phyloP scores from a whole-genome alignment of 129 eudicot genomes.

The Apium graveolens region DNA sequence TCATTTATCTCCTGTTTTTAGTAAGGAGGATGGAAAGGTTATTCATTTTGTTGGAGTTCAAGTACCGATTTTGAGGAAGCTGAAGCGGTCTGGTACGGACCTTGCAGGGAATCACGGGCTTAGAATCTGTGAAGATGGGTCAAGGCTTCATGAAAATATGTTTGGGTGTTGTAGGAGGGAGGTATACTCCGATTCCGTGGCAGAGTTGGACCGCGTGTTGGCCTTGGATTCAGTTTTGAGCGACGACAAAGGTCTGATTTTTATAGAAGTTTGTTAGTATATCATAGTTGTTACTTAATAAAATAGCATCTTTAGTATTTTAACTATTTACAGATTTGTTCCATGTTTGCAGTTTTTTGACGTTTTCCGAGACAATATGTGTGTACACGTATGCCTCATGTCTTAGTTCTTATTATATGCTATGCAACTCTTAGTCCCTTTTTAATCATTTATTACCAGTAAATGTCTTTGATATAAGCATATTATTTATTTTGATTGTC shows the following conservation, averaged over 20 bases:
- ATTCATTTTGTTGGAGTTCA: slow-evolving; percentile 78
- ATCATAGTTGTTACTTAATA: not conserved
- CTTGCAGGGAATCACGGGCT: slow-evolving; percentile 23
- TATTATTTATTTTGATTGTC: not conserved
- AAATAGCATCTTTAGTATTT: not conserved
- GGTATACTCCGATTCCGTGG: slow-evolving; percentile 46
- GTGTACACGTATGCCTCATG: not conserved
- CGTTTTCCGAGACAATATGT: not conserved
- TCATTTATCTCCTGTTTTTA: slow-evolving; percentile 83
- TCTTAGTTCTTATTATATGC: not conserved
- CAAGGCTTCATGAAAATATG: slow-evolving; percentile 23
- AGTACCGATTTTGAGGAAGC: slow-evolving; percentile 58
- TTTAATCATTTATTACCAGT: not conserved
- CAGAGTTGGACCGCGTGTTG: slow-evolving; percentile 31
- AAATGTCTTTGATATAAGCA: not conserved
- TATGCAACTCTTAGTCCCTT: not conserved
- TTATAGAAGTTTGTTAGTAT: not conserved
- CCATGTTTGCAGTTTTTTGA: not conserved
- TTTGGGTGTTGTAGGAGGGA: slow-evolving; percentile 75
- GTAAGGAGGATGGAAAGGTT: slow-evolving; percentile 66
- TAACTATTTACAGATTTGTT: not conserved
- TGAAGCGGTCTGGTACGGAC: slow-evolving; percentile 31
- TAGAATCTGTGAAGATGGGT: slow-evolving; percentile 40
- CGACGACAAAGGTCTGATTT: slow-evolving; percentile 46
- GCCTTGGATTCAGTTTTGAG: slow-evolving; percentile 36